A percentile compares a stretch with the other conserved stretches of the same genome.
Evolutionary conservation across 192 early-diverging fungal genomes (phyloP).

Genomic region (Mycoemilia scoparia): DNA sequence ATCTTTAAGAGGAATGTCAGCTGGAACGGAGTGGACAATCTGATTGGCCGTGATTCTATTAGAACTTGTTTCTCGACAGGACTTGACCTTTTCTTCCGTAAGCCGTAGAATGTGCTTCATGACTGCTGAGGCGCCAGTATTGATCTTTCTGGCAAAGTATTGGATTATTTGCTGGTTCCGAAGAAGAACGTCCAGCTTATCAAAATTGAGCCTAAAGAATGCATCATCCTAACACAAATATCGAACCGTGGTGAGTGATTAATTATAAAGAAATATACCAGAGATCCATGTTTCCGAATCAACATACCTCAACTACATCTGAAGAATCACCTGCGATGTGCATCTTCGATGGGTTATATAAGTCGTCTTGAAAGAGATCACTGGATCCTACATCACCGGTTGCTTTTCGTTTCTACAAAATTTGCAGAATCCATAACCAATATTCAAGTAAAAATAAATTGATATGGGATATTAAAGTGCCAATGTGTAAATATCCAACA

Average conservation of each 20-base stretch:
- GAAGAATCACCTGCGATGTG: background rate
- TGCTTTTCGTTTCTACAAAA: slow-evolving; percentile 17
- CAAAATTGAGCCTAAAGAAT: slow-evolving; percentile 46
- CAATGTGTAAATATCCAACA: too few species aligned
- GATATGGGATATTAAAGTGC: too few species aligned
- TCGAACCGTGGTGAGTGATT: slow-evolving; percentile 3
- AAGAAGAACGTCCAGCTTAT: slow-evolving; percentile 42
- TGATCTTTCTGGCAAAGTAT: slow-evolving; percentile 37
- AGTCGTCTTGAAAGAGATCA: background rate
- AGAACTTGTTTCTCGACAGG: slow-evolving; percentile 27
- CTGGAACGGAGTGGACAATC: slow-evolving; percentile 27
- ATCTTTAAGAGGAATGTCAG: slow-evolving; percentile 13
- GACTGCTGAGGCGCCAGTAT: slow-evolving; percentile 39
- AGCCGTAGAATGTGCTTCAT: slow-evolving; percentile 36
- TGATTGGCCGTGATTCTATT: slow-evolving; percentile 28
- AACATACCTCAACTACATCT: background rate
- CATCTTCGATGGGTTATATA: background rate
- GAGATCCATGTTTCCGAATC: background rate
- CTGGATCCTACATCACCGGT: background rate
- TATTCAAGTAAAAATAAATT: too few species aligned
- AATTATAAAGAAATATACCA: too few species aligned
- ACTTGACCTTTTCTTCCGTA: slow-evolving; percentile 36
- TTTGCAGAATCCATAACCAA: too few species aligned
- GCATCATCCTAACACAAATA: slow-evolving; percentile 31
- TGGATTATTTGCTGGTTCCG: slow-evolving; percentile 47